A percentile compares a stretch with the other conserved stretches of the same genome.
Evolutionary conservation across 768 basidiomycete genomes (phyloP).

Genomic region (Lactifluus volemus): DNA sequence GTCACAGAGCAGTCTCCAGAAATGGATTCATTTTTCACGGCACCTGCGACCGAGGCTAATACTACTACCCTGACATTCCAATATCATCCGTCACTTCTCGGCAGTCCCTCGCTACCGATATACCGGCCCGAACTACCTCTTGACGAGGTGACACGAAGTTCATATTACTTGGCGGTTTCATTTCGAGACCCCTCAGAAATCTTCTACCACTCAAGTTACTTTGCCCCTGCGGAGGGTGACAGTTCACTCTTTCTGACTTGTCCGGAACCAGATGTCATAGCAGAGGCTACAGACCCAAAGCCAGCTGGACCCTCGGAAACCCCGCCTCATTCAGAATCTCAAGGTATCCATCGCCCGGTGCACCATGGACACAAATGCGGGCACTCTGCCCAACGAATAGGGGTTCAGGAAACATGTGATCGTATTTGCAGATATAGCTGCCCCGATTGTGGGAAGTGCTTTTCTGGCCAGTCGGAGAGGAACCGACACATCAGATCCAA

Average conservation of each 20-base stretch:
- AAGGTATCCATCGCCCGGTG: background rate
- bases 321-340: too few species aligned
- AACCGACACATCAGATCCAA: slow-evolving; percentile 7
- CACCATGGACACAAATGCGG: background rate
- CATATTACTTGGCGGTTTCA: too few species aligned
- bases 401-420: background rate
- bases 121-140: too few species aligned
- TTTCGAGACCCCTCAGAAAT: background rate
- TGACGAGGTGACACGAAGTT: too few species aligned
- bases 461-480: slow-evolving; percentile 14
- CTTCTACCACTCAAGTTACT: background rate
- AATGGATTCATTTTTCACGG: background rate
- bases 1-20: background rate
- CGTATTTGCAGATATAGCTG: background rate
- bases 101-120: background rate
- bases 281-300: background rate
- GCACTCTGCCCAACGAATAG: background rate
- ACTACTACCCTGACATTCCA: background rate
- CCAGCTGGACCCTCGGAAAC: background rate
- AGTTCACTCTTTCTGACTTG: background rate
- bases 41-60: background rate
- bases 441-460: slow-evolving; percentile 4
- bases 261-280: background rate
- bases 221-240: background rate
- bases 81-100: background rate